Percentiles rank a stretch among this genome's conserved stretches.
Conservation (phyloP, 163 green algal genomes). For the Volvox carteri region DNA sequence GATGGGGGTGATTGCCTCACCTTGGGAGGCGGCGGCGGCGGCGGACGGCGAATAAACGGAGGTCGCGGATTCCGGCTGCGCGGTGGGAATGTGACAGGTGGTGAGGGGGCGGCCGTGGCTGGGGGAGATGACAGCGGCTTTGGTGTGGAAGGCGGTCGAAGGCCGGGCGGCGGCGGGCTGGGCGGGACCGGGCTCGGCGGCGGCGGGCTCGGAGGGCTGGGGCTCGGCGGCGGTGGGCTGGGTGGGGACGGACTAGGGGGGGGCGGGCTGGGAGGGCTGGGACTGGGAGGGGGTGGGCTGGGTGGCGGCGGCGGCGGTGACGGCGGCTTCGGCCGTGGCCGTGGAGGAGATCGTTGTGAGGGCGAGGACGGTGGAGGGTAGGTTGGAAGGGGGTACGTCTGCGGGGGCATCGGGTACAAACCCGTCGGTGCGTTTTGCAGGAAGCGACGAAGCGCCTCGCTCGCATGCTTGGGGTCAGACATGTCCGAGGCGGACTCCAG, state of each 20-base stretch:
- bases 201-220: background rate
- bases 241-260: background rate
- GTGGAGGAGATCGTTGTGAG: background rate
- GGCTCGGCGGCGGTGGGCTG: background rate
- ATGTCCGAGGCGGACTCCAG: constrained; percentile 19
- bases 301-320: background rate
- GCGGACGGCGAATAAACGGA: background rate
- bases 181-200: background rate
- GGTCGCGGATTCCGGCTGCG: background rate
- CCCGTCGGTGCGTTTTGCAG: background rate
- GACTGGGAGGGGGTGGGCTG: background rate
- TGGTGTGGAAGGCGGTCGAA: background rate
- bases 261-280: background rate
- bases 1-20: too few species aligned
- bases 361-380: background rate
- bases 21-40: background rate
- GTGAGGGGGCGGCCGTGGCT: background rate
- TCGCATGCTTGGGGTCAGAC: background rate
- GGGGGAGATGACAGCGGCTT: background rate
- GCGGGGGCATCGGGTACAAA: background rate
- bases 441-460: constrained; percentile 22
- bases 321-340: background rate
- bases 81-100: background rate
- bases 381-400: background rate
- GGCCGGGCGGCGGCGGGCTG: background rate